Evolutionary conservation across 306 rosid genomes (phyloP).

Genomic region (Fragaria ananassa): DNA sequence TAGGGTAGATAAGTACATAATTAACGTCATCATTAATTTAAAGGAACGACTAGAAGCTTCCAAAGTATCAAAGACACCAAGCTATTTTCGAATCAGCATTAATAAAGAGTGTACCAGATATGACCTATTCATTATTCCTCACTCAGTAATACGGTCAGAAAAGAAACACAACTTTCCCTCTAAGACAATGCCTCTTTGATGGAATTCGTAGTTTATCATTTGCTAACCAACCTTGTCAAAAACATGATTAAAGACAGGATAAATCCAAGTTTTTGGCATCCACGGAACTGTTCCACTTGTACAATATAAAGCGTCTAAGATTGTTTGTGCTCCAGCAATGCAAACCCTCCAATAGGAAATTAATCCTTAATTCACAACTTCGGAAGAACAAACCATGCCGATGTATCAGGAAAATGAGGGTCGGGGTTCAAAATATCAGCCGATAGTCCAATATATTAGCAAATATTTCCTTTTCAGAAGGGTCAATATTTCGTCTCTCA

Average conservation of each 20-base stretch:
- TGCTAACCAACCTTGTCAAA: background rate
- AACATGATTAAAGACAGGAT: background rate
- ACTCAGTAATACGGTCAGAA: background rate
- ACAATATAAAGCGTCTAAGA: background rate
- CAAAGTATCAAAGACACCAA: background rate
- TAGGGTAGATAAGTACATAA: background rate
- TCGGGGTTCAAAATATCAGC: background rate
- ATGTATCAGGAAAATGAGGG: background rate
- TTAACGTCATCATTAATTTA: background rate
- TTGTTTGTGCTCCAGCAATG: background rate
- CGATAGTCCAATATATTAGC: background rate
- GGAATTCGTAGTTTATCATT: background rate
- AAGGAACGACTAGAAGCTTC: constrained; percentile 9
- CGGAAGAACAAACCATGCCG: background rate
- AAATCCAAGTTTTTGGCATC: background rate
- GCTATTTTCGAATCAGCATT: background rate
- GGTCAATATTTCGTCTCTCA: background rate
- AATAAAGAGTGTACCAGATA: background rate
- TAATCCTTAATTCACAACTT: background rate
- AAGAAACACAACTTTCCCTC: background rate
- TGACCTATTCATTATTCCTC: background rate
- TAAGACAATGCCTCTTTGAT: background rate
- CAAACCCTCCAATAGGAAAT: background rate
- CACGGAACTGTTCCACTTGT: background rate
- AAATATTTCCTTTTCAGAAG: background rate